Evolutionary conservation across 805 yeast genomes (phyloP), one percentile per base, ranked within the genome.

Genomic region (Kregervanrija delftensis): DNA sequence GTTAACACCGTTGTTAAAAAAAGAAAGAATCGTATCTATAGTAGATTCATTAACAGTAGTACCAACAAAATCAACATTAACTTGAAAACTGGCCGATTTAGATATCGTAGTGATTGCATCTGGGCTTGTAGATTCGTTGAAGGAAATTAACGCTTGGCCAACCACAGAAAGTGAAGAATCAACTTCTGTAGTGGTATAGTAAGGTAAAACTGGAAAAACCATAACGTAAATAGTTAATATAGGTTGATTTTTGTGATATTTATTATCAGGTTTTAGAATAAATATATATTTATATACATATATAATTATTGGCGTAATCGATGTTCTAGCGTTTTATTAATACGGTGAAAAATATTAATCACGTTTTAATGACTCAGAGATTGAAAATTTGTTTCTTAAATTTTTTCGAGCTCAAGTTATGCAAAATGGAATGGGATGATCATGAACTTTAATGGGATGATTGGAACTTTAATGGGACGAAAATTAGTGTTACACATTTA

Each of bases 151-250:
- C 8, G 59, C 58, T 40, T 63, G 62, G 15, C 65, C 66, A 8
- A 59, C 59, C 10, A 63, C 54, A 5, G 56, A 40, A 8, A 62
- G 47, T 4, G 46, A 39, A 32, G 35, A 30, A 11, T 44, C 40
- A 3, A 50, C 46, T 30, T 47, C 51, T 2, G 55, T 40, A 8
- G 51, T 39, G 4, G 49, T 10, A 36, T 53, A 55, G 30, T 51
- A 52, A 13, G 69, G 68, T 17, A 66, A 49, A 22, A 65, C 36
- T 16, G 70, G 70, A 43, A 59, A 64, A 33, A 57, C 56, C 69
- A 65, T 63, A 11, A 35, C 46, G 37, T 11, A 17, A 12, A 11
- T 13, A 14, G 9, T 36, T 30, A 30, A 32, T 15, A 39, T 4
- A 13, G 30, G 14, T n/a, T n/a, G 17, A 38, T 38, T 28, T 13